phyloP scores from a whole-genome alignment of 306 rosid species.

The Datisca glomerata region DNA sequence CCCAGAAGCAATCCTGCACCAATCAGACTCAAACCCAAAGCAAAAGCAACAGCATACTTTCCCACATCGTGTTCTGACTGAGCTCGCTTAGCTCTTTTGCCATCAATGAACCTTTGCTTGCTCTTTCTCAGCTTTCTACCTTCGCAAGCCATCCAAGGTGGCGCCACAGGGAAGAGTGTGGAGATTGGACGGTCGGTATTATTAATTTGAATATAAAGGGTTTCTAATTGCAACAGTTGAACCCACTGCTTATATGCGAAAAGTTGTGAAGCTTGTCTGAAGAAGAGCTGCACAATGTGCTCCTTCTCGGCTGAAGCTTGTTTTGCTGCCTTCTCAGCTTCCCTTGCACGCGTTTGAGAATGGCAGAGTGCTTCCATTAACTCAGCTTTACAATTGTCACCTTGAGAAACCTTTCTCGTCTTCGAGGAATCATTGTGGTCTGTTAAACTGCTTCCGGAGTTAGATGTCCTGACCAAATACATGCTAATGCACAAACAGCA shows the following conservation, averaged over 20 bases:
- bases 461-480: neutral
- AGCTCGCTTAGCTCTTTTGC: slow-evolving; percentile 16
- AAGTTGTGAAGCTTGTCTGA: slow-evolving; percentile 60
- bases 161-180: slow-evolving; percentile 20
- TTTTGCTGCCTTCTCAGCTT: slow-evolving; percentile 65
- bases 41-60: slow-evolving; percentile 54
- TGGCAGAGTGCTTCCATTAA: slow-evolving; percentile 60
- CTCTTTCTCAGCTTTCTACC: slow-evolving; percentile 23
- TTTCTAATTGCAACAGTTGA: slow-evolving; percentile 45
- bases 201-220: slow-evolving; percentile 20
- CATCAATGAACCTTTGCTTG: slow-evolving; percentile 14
- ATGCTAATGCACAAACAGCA: neutral
- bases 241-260: slow-evolving; percentile 65
- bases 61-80: slow-evolving; percentile 19
- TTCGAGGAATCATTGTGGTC: neutral
- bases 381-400: slow-evolving; percentile 30
- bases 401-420: slow-evolving; percentile 5
- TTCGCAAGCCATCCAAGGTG: slow-evolving; percentile 42
- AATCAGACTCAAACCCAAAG: slow-evolving; percentile 68
- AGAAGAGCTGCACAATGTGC: slow-evolving; percentile 36
- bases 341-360: slow-evolving; percentile 81
- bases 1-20: slow-evolving; percentile 89
- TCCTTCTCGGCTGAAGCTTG: slow-evolving; percentile 58
- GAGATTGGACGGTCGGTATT: slow-evolving; percentile 28
- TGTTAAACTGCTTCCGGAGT: neutral